These are phyloP conservation scores for Stachybotrys elegans DNA, from an alignment of 2,329 filamentous ascomycete species.

Conservation along the genomic window DNA sequence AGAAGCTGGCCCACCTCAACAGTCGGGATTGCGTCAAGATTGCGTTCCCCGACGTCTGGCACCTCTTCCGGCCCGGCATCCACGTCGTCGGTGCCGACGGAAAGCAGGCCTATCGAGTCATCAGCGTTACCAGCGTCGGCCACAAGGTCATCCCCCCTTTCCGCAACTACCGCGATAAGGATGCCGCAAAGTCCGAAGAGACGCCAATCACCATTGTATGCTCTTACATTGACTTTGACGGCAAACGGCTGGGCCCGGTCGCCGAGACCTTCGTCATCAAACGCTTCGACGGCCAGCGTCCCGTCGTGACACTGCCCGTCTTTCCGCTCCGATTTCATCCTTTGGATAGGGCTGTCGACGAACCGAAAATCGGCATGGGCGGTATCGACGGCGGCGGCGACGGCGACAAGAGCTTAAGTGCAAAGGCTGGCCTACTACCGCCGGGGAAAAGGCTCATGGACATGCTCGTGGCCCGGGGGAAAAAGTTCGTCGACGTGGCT, in stretches of 20 bases:
- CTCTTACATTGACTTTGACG: conserved; percentile 26
- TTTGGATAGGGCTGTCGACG: too few species aligned
- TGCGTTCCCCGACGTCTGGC: conserved; percentile 20
- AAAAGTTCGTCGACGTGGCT: conserved; percentile 13
- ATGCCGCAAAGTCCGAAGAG: neutral
- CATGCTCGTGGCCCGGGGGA: conserved; percentile 14
- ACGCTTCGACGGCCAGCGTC: conserved; percentile 19
- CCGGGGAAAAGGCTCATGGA: too few species aligned
- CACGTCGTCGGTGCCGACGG: conserved; percentile 10
- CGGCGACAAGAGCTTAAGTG: too few species aligned
- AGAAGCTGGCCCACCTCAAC: conserved; percentile 1
- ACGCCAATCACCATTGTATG: conserved; percentile 8
- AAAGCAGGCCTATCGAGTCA: conserved; percentile 19
- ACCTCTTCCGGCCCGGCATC: conserved; percentile 20
- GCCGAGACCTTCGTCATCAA: conserved; percentile 13
- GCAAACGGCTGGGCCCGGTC: conserved; percentile 20
- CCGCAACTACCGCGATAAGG: neutral
- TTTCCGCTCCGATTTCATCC: conserved; percentile 21
- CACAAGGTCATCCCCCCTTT: conserved; percentile 5
- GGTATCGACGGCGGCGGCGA: too few species aligned
- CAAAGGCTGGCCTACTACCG: too few species aligned
- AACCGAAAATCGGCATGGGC: too few species aligned
- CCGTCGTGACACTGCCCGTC: conserved; percentile 15
- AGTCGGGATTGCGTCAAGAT: neutral
- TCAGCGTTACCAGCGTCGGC: conserved; percentile 7